Percentiles rank a stretch among this genome's conserved stretches.
Evolutionary conservation across 1,284 basidiomycete genomes (phyloP).

Genomic region (Heterobasidion annosum): DNA sequence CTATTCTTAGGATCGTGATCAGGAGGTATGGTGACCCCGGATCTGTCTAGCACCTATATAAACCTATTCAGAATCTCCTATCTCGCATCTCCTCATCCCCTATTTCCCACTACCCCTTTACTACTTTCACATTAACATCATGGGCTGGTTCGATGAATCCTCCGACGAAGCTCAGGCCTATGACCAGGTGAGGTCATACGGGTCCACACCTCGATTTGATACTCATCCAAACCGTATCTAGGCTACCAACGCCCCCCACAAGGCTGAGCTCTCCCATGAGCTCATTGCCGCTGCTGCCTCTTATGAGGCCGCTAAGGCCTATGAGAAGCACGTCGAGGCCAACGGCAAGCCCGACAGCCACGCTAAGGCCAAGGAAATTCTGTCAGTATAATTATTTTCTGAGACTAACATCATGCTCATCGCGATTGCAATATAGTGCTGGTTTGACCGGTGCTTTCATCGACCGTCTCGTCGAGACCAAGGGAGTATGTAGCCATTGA

Average conservation of each 20-base stretch:
- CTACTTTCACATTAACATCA: constrained; percentile 14
- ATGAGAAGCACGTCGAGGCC: constrained; percentile 28
- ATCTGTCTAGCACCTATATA: not conserved
- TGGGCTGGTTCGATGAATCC: constrained; percentile 45
- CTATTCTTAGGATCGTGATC: not conserved
- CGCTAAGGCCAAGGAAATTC: constrained; percentile 29
- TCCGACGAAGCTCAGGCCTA: constrained; percentile 41
- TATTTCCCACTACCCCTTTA: not conserved
- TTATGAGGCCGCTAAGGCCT: constrained; percentile 35
- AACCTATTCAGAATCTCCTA: not conserved
- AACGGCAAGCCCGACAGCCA: constrained; percentile 29
- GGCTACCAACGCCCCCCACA: constrained; percentile 42
- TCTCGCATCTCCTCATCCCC: not conserved
- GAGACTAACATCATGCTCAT: not conserved
- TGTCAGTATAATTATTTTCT: constrained; percentile 13
- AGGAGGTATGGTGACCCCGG: not conserved
- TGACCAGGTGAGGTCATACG: constrained; percentile 25
- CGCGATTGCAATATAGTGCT: constrained; percentile 17
- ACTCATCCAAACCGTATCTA: constrained; percentile 9
- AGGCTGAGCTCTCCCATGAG: constrained; percentile 53
- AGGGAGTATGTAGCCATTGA: constrained; percentile 21
- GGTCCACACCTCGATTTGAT: constrained; percentile 4
- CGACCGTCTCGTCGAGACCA: constrained; percentile 35
- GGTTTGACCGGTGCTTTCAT: constrained; percentile 35
- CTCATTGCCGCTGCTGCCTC: constrained; percentile 55